Evolutionary conservation across 805 yeast species (phyloP).

Genomic region (Starmerella vitae): DNA sequence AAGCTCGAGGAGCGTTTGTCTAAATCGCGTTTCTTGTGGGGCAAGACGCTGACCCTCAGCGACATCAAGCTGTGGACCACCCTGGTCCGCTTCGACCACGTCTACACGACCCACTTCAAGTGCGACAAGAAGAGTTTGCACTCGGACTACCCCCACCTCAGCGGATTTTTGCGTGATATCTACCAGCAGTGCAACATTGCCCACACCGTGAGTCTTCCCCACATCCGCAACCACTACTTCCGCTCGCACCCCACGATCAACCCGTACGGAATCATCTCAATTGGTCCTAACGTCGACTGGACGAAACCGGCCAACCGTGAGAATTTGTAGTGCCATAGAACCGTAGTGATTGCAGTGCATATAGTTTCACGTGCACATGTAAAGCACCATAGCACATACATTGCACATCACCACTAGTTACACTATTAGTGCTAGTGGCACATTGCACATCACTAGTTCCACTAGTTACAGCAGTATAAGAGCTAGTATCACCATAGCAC

Average conservation of each 20-base stretch:
- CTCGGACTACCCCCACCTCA: conserved; percentile 59
- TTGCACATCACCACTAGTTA: too few species aligned
- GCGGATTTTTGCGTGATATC: conserved; percentile 67
- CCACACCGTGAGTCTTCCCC: conserved; percentile 73
- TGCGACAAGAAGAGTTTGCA: conserved; percentile 77
- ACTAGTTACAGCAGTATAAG: too few species aligned
- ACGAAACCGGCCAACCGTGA: conserved; percentile 17
- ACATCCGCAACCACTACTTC: conserved; percentile 84
- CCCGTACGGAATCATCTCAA: conserved; percentile 70
- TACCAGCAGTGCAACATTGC: conserved; percentile 58
- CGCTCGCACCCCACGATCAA: conserved; percentile 70
- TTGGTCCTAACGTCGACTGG: conserved; percentile 51
- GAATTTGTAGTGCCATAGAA: too few species aligned
- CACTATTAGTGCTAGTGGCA: too few species aligned
- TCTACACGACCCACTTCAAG: conserved; percentile 90
- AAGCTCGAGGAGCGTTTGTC: conserved; percentile 27
- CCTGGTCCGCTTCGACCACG: conserved; percentile 80
- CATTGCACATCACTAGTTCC: too few species aligned
- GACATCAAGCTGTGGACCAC: conserved; percentile 82
- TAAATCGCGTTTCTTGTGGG: conserved; percentile 39
- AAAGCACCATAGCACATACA: too few species aligned
- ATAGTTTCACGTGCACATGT: not conserved
- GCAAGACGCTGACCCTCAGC: conserved; percentile 68
- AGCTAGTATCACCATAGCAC: too few species aligned
- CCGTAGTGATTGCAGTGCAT: too few species aligned